Base-by-base conservation (phyloP, 768 basidiomycete species). In the Daedaleopsis nitida region DNA sequence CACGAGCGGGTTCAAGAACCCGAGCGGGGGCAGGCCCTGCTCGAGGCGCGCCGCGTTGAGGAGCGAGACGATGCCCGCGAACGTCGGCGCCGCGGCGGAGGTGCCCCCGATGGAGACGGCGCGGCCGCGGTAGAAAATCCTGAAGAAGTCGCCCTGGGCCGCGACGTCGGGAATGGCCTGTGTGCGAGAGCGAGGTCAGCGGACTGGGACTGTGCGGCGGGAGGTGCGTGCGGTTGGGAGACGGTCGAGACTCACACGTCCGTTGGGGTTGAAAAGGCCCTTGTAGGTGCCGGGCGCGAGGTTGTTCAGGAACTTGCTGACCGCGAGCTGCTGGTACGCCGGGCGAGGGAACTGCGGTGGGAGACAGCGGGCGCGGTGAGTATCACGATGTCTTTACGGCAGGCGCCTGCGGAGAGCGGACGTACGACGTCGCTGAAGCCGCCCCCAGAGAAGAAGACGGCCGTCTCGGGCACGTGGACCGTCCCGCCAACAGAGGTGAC, bases 401-500 rank as follows among this genome's bases (percentile, higher is more conserved):
- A 32, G 27, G 27, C 27, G 27, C 7, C 27, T 32, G 27, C 7
- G 27, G 27, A 32, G 27, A 32, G 27, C n/a, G n/a, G 16, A 77
- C 81, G 64, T 13, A 88, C 87, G 55, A 84, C 83, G 63, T 87
- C 78, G 69, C 87, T 89, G 75, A 91, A 92, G 3, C 89, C 89
- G 38, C 89, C 89, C 1, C 88, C 87, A 13, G 87, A 89, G 75
- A 89, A 87, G 63, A 55, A 70, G 0, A 80, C 82, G 0, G 83
- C 84, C 14, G 77, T 77, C 70, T 92, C 89, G 0, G 87, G 88
- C 52, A 88, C 73, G 43, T 65, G 58, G 23, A 71, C 72, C 1
- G 89, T 91, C 10, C 83, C 90, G 8, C 90, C 90, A 3, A 92
- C 89, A 3, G 86, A 63, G 4, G 90, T 92, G 19, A 90, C 86